Percentiles rank a stretch among this genome's conserved stretches.
Evolutionary conservation across 495 filamentous ascomycete species (phyloP).

Genomic region (Xylaria cubensis): DNA sequence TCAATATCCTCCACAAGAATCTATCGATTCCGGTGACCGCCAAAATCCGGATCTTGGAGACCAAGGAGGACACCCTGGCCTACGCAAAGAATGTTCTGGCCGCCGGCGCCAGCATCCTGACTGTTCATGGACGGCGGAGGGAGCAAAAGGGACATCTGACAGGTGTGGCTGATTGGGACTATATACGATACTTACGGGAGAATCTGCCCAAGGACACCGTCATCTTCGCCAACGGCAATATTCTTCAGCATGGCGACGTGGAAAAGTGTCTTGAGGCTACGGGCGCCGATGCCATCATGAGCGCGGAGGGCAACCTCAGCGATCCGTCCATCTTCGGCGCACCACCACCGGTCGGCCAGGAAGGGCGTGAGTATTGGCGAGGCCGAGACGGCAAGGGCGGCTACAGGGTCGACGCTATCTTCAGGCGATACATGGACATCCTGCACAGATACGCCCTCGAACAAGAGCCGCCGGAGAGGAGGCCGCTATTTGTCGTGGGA

Average conservation of each 20-base stretch:
- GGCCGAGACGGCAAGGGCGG: conserved; percentile 82
- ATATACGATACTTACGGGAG: conserved; percentile 81
- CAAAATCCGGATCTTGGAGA: conserved; percentile 91
- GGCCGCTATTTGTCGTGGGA: conserved; percentile 76
- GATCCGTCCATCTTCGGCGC: conserved; percentile 86
- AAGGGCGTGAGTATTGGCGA: conserved; percentile 82
- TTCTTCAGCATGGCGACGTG: conserved; percentile 83
- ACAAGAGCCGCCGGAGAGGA: conserved; percentile 63
- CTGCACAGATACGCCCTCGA: conserved; percentile 77
- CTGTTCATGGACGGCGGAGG: conserved; percentile 85
- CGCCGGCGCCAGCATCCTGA: conserved; percentile 90
- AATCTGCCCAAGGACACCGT: conserved; percentile 86
- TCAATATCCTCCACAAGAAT: conserved; percentile 75
- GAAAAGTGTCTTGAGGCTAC: conserved; percentile 80
- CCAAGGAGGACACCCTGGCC: conserved; percentile 80
- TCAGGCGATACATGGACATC: conserved; percentile 89
- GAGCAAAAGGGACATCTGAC: conserved; percentile 98
- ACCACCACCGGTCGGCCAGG: conserved; percentile 66
- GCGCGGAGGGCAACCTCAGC: conserved; percentile 89
- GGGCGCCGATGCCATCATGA: conserved; percentile 93
- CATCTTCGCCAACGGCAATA: conserved; percentile 96
- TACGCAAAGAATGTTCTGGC: conserved; percentile 89
- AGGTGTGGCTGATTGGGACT: conserved; percentile 88
- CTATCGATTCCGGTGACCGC: conserved; percentile 86
- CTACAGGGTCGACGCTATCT: conserved; percentile 85